Percentiles rank a stretch among this genome's conserved stretches.
These are phyloP conservation scores for Ceraceosorus bombacis DNA, from an alignment of 1,284 basidiomycete genomes.

Conservation along the genomic window DNA sequence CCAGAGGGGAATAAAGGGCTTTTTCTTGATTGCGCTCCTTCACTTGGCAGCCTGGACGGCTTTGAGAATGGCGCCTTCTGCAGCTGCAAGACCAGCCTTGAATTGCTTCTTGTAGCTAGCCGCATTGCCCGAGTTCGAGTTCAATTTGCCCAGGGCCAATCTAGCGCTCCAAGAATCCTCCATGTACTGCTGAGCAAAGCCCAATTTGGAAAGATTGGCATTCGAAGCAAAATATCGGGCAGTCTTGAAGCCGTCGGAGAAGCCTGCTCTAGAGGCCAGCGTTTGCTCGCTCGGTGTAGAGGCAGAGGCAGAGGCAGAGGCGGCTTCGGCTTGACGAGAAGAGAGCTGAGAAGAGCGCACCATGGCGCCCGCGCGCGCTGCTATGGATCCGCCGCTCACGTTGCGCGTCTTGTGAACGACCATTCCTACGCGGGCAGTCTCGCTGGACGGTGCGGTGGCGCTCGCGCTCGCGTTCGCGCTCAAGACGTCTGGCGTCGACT, in stretches of 20 bases:
- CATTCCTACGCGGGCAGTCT: neutral
- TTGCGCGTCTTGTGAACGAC: neutral
- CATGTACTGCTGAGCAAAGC: conserved; percentile 62
- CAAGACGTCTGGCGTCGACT: neutral
- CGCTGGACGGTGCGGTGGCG: neutral
- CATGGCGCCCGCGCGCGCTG: conserved; percentile 9
- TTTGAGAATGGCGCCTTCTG: conserved; percentile 7
- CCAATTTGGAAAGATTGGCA: conserved; percentile 57
- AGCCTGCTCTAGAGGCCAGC: conserved; percentile 50
- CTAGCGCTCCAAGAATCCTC: conserved; percentile 48
- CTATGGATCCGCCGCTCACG: conserved; percentile 5
- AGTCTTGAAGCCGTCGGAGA: conserved; percentile 60
- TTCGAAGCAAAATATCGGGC: conserved; percentile 58
- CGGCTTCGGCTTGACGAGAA: neutral
- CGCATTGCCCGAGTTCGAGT: neutral
- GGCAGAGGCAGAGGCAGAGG: neutral
- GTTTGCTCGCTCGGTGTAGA: neutral
- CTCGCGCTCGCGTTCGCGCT: neutral
- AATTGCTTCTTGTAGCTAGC: conserved; percentile 7
- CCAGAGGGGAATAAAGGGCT: no score
- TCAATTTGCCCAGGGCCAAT: conserved; percentile 5
- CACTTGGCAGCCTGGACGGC: conserved; percentile 1
- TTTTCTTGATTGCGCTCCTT: neutral
- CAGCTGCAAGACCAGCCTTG: conserved; percentile 5
- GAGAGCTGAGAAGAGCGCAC: conserved; percentile 1